phyloP scores from a whole-genome alignment of 768 basidiomycete species.

The Leccinum boreale region DNA sequence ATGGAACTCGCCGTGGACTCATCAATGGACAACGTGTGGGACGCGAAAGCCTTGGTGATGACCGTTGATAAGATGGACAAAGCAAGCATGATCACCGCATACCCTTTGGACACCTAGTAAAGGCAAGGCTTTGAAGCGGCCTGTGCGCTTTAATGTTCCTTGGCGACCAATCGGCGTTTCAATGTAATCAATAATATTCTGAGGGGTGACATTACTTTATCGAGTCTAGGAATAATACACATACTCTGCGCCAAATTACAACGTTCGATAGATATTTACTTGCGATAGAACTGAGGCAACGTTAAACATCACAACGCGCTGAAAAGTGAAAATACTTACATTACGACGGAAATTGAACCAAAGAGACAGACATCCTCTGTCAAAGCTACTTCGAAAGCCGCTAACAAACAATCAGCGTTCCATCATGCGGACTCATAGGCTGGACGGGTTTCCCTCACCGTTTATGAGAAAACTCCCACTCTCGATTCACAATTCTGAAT shows the following conservation, averaged over 20 bases:
- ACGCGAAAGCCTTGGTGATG: conserved; percentile 1
- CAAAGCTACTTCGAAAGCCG: conserved; percentile 96
- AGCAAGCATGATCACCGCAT: conserved; percentile 9
- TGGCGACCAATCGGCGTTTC: conserved; percentile 11
- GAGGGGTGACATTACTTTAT: conserved; percentile 29
- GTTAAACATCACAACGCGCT: conserved; percentile 14
- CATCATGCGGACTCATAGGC: conserved; percentile 7
- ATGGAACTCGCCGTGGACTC: conserved; percentile 7
- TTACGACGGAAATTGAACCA: conserved; percentile 97
- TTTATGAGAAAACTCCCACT: conserved; percentile 99
- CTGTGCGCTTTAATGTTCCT: conserved; percentile 7
- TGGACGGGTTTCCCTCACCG: conserved; percentile 45
- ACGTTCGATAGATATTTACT: conserved; percentile 40
- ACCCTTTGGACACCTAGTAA: conserved; percentile 8
- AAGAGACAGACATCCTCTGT: conserved; percentile 91
- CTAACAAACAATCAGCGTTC: conserved; percentile 38
- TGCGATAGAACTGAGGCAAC: conserved; percentile 69
- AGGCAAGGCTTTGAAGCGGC: conserved; percentile 6
- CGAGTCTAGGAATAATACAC: conserved; percentile 16
- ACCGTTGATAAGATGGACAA: conserved; percentile 21
- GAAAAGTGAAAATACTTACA: conserved; percentile 46
- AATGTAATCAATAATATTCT: conserved; percentile 5
- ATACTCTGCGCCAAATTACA: conserved; percentile 15
- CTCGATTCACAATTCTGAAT: conserved; percentile 94
- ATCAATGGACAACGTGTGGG: background rate